phyloP scores from a whole-genome alignment of 768 basidiomycete genomes.

The Trametes cingulata region DNA sequence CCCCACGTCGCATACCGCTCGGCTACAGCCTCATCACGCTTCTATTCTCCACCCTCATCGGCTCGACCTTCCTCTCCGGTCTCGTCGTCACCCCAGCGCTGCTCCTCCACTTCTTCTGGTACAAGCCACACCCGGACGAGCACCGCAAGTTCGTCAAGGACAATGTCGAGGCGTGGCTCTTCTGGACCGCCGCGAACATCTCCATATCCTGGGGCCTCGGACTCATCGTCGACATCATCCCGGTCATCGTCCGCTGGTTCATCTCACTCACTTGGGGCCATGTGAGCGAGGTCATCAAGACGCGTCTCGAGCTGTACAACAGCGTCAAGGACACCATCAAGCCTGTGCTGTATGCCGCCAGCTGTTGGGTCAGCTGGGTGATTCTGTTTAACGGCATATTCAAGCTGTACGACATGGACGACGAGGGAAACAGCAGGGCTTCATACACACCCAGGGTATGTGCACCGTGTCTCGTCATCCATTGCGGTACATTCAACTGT shows the following conservation, averaged over 20 bases:
- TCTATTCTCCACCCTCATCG: constrained; percentile 72
- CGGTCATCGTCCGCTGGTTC: constrained; percentile 50
- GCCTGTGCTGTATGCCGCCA: constrained; percentile 71
- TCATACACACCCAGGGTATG: constrained; percentile 59
- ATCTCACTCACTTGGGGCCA: constrained; percentile 73
- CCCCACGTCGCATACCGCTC: background rate
- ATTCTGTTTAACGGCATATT: constrained; percentile 74
- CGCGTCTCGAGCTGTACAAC: constrained; percentile 66
- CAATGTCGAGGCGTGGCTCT: constrained; percentile 76
- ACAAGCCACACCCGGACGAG: constrained; percentile 55
- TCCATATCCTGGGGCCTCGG: constrained; percentile 80
- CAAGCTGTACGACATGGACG: constrained; percentile 47
- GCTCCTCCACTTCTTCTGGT: constrained; percentile 71
- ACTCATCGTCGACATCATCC: constrained; percentile 68
- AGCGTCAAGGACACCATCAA: constrained; percentile 70
- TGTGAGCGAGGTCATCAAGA: constrained; percentile 68
- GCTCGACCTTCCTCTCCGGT: constrained; percentile 65
- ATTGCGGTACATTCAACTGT: background rate
- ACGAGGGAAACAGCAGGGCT: constrained; percentile 49
- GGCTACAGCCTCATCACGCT: constrained; percentile 56
- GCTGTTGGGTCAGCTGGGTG: constrained; percentile 71
- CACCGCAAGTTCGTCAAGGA: constrained; percentile 61
- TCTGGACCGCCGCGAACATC: constrained; percentile 79
- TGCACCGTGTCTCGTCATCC: too few species aligned
- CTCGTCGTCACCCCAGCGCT: constrained; percentile 63